Percentiles rank a stretch among this genome's conserved stretches.
Conservation (phyloP, 148 eudicot genomes). For the Cornus florida region DNA sequence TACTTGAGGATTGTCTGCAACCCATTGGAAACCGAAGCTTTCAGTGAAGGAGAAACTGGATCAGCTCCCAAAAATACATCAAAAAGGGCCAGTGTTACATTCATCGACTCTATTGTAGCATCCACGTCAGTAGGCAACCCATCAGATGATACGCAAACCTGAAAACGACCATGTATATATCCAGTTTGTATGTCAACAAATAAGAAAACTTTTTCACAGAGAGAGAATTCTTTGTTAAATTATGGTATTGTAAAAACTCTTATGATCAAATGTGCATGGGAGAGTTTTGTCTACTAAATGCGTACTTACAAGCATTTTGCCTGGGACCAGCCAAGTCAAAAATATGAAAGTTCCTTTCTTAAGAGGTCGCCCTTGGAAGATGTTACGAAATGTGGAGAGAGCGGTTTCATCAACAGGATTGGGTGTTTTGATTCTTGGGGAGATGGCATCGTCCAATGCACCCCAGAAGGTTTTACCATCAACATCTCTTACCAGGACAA, state of each 20-base stretch:
- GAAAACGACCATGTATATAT: neutral
- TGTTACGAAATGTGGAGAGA: conserved; percentile 62
- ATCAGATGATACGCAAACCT: conserved; percentile 67
- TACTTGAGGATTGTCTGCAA: conserved; percentile 55
- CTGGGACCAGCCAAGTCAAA: conserved; percentile 79
- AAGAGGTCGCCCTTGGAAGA: conserved; percentile 67
- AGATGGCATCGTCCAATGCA: conserved; percentile 86
- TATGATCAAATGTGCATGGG: neutral
- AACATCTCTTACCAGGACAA: conserved; percentile 82
- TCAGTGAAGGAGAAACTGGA: conserved; percentile 85
- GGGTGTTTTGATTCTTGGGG: conserved; percentile 65
- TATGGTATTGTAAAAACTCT: too few species aligned
- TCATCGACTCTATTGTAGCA: conserved; percentile 65
- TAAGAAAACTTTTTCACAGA: neutral
- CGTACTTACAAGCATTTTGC: conserved; percentile 75
- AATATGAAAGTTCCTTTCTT: conserved; percentile 79
- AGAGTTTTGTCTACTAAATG: neutral
- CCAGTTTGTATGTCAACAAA: neutral
- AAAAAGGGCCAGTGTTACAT: conserved; percentile 74
- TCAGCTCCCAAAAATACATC: conserved; percentile 77
- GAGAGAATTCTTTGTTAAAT: neutral
- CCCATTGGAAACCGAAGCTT: conserved; percentile 62
- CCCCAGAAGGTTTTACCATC: conserved; percentile 98
- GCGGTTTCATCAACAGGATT: conserved; percentile 62
- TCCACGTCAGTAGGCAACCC: conserved; percentile 60